Evolutionary conservation across 164 flowering plant species (phyloP), one percentile per base, ranked within the genome.

Genomic region (Vitis riparia): DNA sequence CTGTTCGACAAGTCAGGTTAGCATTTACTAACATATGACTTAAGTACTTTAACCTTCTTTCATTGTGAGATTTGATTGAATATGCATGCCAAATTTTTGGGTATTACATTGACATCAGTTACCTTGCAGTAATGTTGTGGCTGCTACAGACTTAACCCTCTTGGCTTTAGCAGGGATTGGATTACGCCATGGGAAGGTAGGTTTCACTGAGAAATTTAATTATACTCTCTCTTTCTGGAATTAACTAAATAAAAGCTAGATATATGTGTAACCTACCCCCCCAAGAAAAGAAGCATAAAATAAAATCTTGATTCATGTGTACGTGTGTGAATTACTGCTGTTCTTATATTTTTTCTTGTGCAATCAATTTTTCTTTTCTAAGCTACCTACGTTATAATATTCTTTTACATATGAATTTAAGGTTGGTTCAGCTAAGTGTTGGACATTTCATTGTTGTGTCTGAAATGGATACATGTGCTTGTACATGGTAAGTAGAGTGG

Each of bases 141-240:
- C 99, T 76, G 95, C 96, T 51, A 90, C 99, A 55, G 99, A 95
- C 85, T 68, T 89, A 73, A 95, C 99, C 30, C 83, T 95, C 57
- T 78, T 95, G 79, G 91, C 99, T 65, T 79, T 95, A 82, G 94
- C 99, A 12, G 99, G 99, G 65, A 87, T 92, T 77, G 99, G 99
- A 71, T 71, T 92, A 71, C 94, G 60, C 60, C 81, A 89, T 60
- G 73, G 79, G 67, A 95, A 92, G 97, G 99, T 90, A 83, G 48
- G 63, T 59, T 70, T n/a, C 1, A 14, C 2, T 29, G 32, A 50
- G 13, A 49, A 17, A 3, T 53, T 9, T 23, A 23, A 23, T 23
- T 23, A 23, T 23, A 23, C 27, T 23, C 1, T 23, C 11, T 51
- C 14, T 51, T 9, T 51, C 11, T 51, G 11, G 55, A 12, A 51